Evolutionary conservation across 1,284 basidiomycete genomes (phyloP), one percentile per base, ranked within the genome.

Genomic region (Paramarasmius palmivorus): DNA sequence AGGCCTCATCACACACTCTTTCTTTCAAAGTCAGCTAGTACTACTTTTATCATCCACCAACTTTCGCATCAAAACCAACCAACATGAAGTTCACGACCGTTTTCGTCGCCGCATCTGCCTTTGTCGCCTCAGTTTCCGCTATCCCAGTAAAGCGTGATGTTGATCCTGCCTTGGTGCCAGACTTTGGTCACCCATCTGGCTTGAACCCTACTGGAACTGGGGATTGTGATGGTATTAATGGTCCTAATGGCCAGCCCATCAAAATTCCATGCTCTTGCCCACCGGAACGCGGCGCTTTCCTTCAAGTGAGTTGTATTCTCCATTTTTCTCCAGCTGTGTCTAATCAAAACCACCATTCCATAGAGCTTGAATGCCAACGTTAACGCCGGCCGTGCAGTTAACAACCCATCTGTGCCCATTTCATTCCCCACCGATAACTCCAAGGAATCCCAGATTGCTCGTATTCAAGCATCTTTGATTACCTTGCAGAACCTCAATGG

Each of bases 191-290:
- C 54, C 55, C 66, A 29, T 59, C 82, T 22, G 79, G 78, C 22
- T 44, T 75, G 14, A 83, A 83, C 60, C 82, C 83, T 10, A 78
- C 77, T 55, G 83, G 82, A 29, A 76, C 74, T 17, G 75, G 75
- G 9, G 78, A 84, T 57, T 86, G 84, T 57, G 81, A 85, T 59
- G 83, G 83, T 10, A 73, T 78, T n/a, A 77, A 78, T 49, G 77
- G 77, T 15, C 59, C 76, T 20, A 73, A 78, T 55, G 82, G 81
- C 2, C 65, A 76, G 45, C 73, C 76, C 6, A 74, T 84, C 61
- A 76, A 77, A 61, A 74, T 88, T 41, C 85, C 85, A 9, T 87
- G 83, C 63, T 61, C 70, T 25, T 88, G 86, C 68, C 86, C 84
- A 32, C 84, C 83, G 1, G 71, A 76, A 49, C 74, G 78, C 47